Evolutionary conservation across 805 yeast genomes (phyloP).

Genomic region (Ogataea methanolica): DNA sequence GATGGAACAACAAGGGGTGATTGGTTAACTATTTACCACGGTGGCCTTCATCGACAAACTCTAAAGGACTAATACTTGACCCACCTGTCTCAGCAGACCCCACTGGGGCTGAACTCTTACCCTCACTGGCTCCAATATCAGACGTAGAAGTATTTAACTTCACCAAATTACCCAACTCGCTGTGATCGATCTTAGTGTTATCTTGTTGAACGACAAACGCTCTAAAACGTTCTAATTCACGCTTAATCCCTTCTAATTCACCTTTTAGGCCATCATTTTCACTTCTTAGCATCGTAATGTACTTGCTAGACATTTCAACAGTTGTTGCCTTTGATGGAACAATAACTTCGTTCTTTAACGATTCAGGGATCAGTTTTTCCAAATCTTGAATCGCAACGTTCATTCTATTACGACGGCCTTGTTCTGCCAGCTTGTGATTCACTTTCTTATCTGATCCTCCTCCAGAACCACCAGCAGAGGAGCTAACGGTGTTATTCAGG

Average conservation of each 20-base stretch:
- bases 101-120: too few relatives aligned
- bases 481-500: not conserved
- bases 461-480: not conserved
- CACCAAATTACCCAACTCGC: not conserved
- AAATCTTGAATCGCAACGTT: conserved; percentile 80
- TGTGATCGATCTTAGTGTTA: conserved; percentile 1
- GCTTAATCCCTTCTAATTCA: conserved; percentile 33
- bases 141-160: too few relatives aligned
- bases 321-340: conserved; percentile 93
- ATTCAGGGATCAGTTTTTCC: conserved; percentile 61
- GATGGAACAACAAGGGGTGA: too few relatives aligned
- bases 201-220: conserved; percentile 1
- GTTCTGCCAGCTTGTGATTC: conserved; percentile 90
- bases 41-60: conserved; percentile 3
- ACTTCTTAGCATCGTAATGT: conserved; percentile 47
- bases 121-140: too few relatives aligned
- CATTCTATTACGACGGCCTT: conserved; percentile 91
- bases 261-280: conserved; percentile 33
- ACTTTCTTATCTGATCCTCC: conserved; percentile 46
- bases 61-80: conserved; percentile 19
- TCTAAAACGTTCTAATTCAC: conserved; percentile 10
- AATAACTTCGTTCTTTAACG: conserved; percentile 47
- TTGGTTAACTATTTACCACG: too few relatives aligned
- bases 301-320: conserved; percentile 79
- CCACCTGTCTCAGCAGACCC: not conserved